phyloP scores from a whole-genome alignment of 2,329 filamentous ascomycete species.

The Bipolaris oryzae region DNA sequence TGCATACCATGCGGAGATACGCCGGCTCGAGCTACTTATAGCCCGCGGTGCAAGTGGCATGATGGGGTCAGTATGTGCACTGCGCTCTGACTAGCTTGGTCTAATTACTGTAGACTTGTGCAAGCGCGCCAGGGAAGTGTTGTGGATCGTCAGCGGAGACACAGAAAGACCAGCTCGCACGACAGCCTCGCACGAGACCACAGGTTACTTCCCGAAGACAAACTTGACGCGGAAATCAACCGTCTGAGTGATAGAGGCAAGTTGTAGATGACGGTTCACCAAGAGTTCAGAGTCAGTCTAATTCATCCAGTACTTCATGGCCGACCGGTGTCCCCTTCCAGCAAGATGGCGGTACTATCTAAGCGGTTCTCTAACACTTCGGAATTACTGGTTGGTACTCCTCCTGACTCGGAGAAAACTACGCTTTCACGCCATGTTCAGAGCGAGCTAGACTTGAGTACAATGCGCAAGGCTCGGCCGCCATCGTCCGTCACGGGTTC shows the following conservation, averaged over 20 bases:
- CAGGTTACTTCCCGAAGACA: constrained; percentile 21
- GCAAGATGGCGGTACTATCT: constrained; percentile 49
- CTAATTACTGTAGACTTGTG: constrained; percentile 40
- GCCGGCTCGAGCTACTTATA: constrained; percentile 53
- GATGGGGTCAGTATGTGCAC: constrained; percentile 34
- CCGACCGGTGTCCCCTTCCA: constrained; percentile 47
- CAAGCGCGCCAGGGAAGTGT: constrained; percentile 51
- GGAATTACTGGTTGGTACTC: constrained; percentile 43
- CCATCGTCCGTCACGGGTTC: constrained; percentile 17
- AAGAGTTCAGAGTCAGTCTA: background rate
- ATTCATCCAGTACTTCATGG: constrained; percentile 29
- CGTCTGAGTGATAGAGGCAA: constrained; percentile 33
- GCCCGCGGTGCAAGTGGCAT: constrained; percentile 50
- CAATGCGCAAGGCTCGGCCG: constrained; percentile 9
- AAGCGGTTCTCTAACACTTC: constrained; percentile 40
- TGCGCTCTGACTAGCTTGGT: background rate
- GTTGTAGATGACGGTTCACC: background rate
- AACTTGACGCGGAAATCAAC: constrained; percentile 37
- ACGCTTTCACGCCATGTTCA: constrained; percentile 38
- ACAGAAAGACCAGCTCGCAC: constrained; percentile 24
- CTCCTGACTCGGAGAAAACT: constrained; percentile 23
- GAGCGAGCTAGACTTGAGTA: constrained; percentile 37
- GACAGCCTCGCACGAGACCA: constrained; percentile 12
- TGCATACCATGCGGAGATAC: constrained; percentile 51
- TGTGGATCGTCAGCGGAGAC: constrained; percentile 38